These are phyloP conservation scores for Stachybotrys chlorohalonatus DNA, from an alignment of 2,329 filamentous ascomycete species.

Conservation along the genomic window DNA sequence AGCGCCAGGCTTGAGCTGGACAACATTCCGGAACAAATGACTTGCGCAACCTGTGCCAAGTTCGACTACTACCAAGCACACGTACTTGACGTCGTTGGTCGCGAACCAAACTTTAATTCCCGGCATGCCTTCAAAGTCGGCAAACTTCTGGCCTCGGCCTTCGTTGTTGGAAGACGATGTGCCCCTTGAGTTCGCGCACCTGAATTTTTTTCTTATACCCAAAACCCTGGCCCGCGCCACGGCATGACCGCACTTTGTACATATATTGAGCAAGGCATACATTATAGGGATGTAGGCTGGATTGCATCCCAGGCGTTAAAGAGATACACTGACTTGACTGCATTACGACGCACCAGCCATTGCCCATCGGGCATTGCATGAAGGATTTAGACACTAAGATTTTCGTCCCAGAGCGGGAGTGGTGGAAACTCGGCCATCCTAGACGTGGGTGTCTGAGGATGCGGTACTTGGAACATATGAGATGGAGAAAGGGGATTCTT, in stretches of 20 bases:
- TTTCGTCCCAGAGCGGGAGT: not conserved
- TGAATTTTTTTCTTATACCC: not conserved
- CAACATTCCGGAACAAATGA: not conserved
- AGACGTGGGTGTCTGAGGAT: not conserved
- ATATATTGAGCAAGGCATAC: conserved; percentile 16
- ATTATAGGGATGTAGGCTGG: conserved; percentile 1
- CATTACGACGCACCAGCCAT: not conserved
- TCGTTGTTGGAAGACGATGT: not conserved
- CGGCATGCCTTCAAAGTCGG: not conserved
- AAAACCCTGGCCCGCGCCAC: not conserved
- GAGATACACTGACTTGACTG: not conserved
- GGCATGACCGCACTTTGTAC: conserved; percentile 9
- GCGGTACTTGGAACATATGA: not conserved
- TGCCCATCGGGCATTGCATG: not conserved
- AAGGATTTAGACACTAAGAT: not conserved
- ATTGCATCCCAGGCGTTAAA: conserved; percentile 17
- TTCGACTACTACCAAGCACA: not conserved
- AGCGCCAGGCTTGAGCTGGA: conserved; percentile 27
- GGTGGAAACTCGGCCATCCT: not conserved
- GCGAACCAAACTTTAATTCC: too few species aligned
- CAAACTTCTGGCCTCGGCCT: not conserved
- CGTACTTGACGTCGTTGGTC: too few species aligned
- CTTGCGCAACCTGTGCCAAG: not conserved
- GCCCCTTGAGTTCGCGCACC: not conserved
- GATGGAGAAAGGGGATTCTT: too few species aligned